A percentile compares a stretch with the other conserved stretches of the same genome.
Conservation (phyloP, 768 basidiomycete genomes). For the Podaxis pistillaris region DNA sequence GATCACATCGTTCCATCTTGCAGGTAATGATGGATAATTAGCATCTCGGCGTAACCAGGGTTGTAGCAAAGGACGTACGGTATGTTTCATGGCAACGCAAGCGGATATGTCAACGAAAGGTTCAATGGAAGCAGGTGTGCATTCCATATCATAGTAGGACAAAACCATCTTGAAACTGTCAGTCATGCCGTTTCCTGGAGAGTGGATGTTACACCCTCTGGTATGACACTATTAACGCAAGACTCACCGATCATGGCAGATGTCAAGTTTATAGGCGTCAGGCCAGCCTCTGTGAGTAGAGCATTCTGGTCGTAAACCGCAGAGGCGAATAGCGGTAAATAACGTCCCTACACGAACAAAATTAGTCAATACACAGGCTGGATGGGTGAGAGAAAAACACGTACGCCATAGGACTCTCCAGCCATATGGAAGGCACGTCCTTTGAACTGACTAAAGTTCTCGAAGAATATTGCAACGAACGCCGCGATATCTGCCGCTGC, state of each 20-base stretch:
- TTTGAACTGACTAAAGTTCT: slow-evolving; percentile 70
- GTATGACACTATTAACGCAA: background rate
- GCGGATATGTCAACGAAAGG: slow-evolving; percentile 46
- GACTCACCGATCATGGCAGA: slow-evolving; percentile 65
- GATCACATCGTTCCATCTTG: slow-evolving; percentile 64
- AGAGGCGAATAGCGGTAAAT: slow-evolving; percentile 72
- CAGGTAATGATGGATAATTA: background rate
- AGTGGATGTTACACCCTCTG: background rate
- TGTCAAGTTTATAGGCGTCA: slow-evolving; percentile 61
- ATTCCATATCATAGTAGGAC: slow-evolving; percentile 49
- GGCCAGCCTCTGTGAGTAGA: slow-evolving; percentile 46
- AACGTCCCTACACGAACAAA: slow-evolving; percentile 49
- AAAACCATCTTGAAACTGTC: slow-evolving; percentile 47
- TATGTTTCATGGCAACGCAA: slow-evolving; percentile 59
- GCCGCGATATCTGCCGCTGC: slow-evolving; percentile 75
- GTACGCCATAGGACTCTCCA: slow-evolving; percentile 77
- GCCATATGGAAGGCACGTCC: slow-evolving; percentile 70
- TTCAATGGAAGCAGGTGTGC: slow-evolving; percentile 47
- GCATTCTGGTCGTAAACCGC: slow-evolving; percentile 75
- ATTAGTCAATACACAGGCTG: background rate
- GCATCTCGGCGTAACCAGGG: too few relatives aligned
- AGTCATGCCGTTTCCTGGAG: slow-evolving; percentile 59
- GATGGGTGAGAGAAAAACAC: background rate
- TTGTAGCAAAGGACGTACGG: slow-evolving; percentile 34
- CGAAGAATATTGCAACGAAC: slow-evolving; percentile 77